Conservation (phyloP, 2,329 filamentous ascomycete species). For the Clarireedia monteithiana region DNA sequence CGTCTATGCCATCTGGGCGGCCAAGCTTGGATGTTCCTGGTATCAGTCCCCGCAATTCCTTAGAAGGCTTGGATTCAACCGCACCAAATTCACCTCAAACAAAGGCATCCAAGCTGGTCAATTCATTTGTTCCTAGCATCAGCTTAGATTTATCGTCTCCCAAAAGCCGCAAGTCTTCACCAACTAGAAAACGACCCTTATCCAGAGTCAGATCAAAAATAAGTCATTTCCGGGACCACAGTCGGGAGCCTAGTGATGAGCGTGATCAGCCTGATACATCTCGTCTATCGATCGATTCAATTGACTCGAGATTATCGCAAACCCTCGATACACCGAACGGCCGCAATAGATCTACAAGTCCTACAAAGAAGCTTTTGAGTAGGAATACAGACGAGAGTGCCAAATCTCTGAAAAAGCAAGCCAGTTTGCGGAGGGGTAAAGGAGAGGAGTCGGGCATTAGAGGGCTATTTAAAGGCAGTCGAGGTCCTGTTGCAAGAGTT, state of each 20-base stretch:
- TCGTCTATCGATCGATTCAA: constrained; percentile 5
- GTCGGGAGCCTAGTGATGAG: constrained; percentile 44
- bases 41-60: constrained; percentile 30
- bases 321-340: constrained; percentile 16
- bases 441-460: constrained; percentile 50
- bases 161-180: constrained; percentile 56
- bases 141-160: constrained; percentile 56
- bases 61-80: constrained; percentile 38
- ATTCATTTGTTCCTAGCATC: constrained; percentile 43
- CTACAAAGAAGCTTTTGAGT: constrained; percentile 31
- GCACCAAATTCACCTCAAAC: constrained; percentile 28
- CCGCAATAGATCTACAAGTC: constrained; percentile 30
- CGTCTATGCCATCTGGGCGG: constrained; percentile 19
- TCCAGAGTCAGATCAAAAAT: constrained; percentile 34
- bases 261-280: constrained; percentile 21
- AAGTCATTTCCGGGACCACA: constrained; percentile 28
- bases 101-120: constrained; percentile 15
- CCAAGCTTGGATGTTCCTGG: constrained; percentile 42
- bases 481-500: constrained; percentile 55
- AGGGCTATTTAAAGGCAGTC: constrained; percentile 69
- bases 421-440: constrained; percentile 39
- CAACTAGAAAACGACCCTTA: constrained; percentile 47
- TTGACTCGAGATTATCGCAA: constrained; percentile 13
- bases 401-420: constrained; percentile 41
- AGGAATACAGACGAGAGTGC: constrained; percentile 38